phyloP scores from a whole-genome alignment of 495 filamentous ascomycete species.

The Penicillium roqueforti region DNA sequence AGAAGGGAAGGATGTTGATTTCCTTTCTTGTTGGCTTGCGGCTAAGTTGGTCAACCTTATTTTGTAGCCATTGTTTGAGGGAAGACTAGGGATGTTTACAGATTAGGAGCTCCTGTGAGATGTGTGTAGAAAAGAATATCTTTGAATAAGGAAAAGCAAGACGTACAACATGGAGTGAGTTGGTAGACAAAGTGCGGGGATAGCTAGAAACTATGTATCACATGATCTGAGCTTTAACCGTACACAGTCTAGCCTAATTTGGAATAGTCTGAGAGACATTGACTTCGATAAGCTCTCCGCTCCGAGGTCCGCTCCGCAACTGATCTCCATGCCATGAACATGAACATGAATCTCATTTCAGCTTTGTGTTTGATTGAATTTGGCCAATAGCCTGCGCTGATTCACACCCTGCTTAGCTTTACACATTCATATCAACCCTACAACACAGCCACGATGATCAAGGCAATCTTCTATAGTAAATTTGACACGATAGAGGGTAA shows the following conservation, averaged over 20 bases:
- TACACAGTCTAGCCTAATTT: not conserved
- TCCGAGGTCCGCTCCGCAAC: slow-evolving; percentile 5
- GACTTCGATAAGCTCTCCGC: slow-evolving; percentile 8
- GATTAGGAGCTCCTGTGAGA: not conserved
- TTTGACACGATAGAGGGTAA: slow-evolving; percentile 88
- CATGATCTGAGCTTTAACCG: not conserved
- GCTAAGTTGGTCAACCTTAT: not conserved
- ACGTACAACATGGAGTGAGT: not conserved
- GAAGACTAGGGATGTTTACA: not conserved
- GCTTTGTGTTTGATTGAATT: not conserved
- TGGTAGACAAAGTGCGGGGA: not conserved
- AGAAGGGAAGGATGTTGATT: not conserved
- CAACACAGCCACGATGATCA: slow-evolving; percentile 55
- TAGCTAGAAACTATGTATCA: not conserved
- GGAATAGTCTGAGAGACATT: not conserved
- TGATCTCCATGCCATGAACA: slow-evolving; percentile 1
- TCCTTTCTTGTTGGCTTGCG: not conserved
- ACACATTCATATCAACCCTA: slow-evolving; percentile 6
- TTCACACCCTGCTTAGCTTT: not conserved
- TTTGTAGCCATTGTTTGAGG: not conserved
- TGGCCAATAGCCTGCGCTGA: not conserved
- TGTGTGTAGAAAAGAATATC: not conserved
- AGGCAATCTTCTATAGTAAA: slow-evolving; percentile 90
- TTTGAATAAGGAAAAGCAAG: not conserved
- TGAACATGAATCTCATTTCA: not conserved